Base-by-base conservation (phyloP, 495 filamentous ascomycete genomes). In the Xylaria intraflava region DNA sequence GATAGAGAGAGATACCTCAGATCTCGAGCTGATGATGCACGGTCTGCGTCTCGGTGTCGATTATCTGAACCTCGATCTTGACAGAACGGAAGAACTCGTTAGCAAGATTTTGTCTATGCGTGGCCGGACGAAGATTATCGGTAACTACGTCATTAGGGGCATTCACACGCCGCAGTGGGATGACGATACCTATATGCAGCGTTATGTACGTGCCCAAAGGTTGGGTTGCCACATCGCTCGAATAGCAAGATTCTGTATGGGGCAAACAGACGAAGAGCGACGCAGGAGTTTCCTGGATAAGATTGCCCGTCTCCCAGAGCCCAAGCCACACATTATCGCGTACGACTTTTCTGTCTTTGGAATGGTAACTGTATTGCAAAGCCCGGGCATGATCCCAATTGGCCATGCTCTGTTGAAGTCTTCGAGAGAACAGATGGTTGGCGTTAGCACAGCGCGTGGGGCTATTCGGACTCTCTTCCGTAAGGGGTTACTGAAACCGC, bases 71-170 rank as follows among this genome's bases (percentile, higher is more conserved):
- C 64, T 90, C 0, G 84, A 90, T 56, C 65, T 90, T 9, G 76
- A 75, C 23, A 75, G 83, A 38, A 70, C 77, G 36, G 66, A 83
- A 1, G 66, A 71, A 0, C 61, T 75, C 3, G 64, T 85, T 7
- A 67, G 74, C 11, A 73, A 74, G 11, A 69, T 88, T 38, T 67
- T 89, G 10, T 61, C 68, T 19, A 72, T 65, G 55, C 78, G 80
- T 50, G 87, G 88, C 2, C 75, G 74, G 23, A 87, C 86, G 2
- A 88, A 87, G 55, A 78, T 89, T n/a, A 87, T 91, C 48, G 88
- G 84, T 6, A 81, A 86, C 56, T 78, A 75, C 54, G 65, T 78
- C 58, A 70, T 81, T 47, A 71, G 68, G 31, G 65, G 79, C 36
- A 63, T 80, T 22, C 71, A 73, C 0, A 73, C 73, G 1, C 67